Evolutionary conservation across 2,329 filamentous ascomycete genomes (phyloP), one percentile per base, ranked within the genome.

Genomic region (Penicillium thymicola): DNA sequence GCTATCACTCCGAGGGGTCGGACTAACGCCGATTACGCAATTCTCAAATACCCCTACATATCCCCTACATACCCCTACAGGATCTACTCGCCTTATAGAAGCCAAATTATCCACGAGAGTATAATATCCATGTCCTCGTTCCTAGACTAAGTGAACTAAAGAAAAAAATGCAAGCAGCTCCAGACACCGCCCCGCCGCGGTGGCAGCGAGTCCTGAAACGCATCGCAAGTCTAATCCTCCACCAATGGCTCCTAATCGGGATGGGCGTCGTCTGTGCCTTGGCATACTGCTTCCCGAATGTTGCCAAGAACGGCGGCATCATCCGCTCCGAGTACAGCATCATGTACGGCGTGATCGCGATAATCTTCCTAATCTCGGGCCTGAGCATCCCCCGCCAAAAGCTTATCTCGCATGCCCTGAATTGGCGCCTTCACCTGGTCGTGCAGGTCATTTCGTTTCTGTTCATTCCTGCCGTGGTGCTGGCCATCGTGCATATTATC

Each of bases 291-390:
- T 76, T 84, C 66, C 75, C 82, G 7, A 75, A 82, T 55, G 71
- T 76, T 4, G 72, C 73, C 45, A 83, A 82, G 65, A 72, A 78
- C 46, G 78, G 74, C 41, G 74, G 74, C 32, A 64, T 67, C 14
- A 75, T 76, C 59, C 68, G 67, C 16, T 70, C 74, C 5, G 70
- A 76, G 51, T 74, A 75, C 14, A 72, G 78, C 9, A 74, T 89
- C 52, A 79, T 89, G 30, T 90, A 90, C 68, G 85, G 87, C 32
- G 85, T 82, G 21, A 85, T 90, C 30, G 84, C 81, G 18, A 73
- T 89, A 65, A 88, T 90, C 64, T 90, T 90, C 70, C 77, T 90
- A 55, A 80, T 89, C 62, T 89, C 86, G 54, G 88, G 88, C 4
- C 80, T 89, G 64, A 88, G 88, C 50, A 82, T 90, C 18, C 80